These are phyloP conservation scores for Leccinum variicolor DNA, from an alignment of 768 basidiomycete species.

Conservation along the genomic window DNA sequence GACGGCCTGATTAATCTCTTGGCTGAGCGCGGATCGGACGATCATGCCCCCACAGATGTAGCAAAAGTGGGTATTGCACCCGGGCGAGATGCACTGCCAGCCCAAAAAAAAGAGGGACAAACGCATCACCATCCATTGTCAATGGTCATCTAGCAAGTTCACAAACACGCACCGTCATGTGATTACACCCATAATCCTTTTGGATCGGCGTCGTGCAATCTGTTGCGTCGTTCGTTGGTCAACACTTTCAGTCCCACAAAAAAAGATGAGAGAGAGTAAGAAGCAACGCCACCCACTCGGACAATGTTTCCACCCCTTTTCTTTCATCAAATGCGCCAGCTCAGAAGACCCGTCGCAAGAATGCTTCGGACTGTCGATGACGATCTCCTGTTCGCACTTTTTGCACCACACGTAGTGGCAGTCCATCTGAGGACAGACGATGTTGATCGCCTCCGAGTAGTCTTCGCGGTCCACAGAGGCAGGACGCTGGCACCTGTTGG, in stretches of 20 bases:
- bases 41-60: constrained; percentile 49
- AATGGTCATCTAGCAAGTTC: background rate
- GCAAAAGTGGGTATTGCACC: constrained; percentile 61
- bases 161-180: constrained; percentile 45
- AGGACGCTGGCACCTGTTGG: constrained; percentile 45
- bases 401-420: constrained; percentile 62
- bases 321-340: constrained; percentile 47
- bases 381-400: constrained; percentile 44
- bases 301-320: constrained; percentile 63
- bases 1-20: constrained; percentile 30
- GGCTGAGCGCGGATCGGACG: constrained; percentile 34
- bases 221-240: constrained; percentile 9
- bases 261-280: background rate
- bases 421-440: constrained; percentile 47
- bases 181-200: constrained; percentile 53
- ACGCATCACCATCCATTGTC: background rate
- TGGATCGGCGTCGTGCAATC: constrained; percentile 48
- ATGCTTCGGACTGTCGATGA: constrained; percentile 39
- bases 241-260: background rate
- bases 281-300: constrained; percentile 40
- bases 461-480: constrained; percentile 51
- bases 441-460: constrained; percentile 35
- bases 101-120: background rate
- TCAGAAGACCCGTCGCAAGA: constrained; percentile 60
- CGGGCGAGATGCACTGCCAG: constrained; percentile 49